These are phyloP conservation scores for Sphaerulina populicola DNA, from an alignment of 2,329 filamentous ascomycete genomes.

Conservation along the genomic window DNA sequence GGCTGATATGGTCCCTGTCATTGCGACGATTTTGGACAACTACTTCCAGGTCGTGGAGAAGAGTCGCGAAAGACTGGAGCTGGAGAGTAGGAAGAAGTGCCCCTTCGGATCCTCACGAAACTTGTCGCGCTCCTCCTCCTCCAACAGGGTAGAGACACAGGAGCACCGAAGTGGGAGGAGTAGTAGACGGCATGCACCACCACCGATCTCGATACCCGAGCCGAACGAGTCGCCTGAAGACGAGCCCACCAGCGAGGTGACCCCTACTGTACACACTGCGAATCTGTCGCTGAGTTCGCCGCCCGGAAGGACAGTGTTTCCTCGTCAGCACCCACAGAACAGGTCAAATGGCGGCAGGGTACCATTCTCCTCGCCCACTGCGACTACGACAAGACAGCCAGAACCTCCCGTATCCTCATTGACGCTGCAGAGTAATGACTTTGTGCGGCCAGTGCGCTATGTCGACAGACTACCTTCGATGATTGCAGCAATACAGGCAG, in stretches of 20 bases:
- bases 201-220: constrained; percentile 71
- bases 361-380: constrained; percentile 28
- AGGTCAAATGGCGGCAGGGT: constrained; percentile 34
- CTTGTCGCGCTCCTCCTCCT: constrained; percentile 34
- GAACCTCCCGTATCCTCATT: constrained; percentile 27
- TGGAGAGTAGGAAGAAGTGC: constrained; percentile 59
- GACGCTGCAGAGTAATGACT: constrained; percentile 36
- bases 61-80: constrained; percentile 75
- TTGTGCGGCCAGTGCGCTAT: constrained; percentile 73
- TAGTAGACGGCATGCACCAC: constrained; percentile 71
- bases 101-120: constrained; percentile 24
- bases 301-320: constrained; percentile 60
- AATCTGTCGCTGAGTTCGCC: constrained; percentile 60
- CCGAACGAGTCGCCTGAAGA: constrained; percentile 43
- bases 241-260: constrained; percentile 50
- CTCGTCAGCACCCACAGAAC: constrained; percentile 48
- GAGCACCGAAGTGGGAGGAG: constrained; percentile 39
- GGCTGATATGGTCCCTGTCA: constrained; percentile 97
- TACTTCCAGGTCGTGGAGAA: constrained; percentile 96
- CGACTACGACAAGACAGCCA: constrained; percentile 13
- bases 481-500: constrained; percentile 59
- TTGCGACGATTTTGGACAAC: constrained; percentile 95
- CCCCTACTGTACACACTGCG: constrained; percentile 47
- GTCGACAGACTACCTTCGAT: constrained; percentile 77
- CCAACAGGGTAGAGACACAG: constrained; percentile 26